Base-by-base conservation (phyloP, 768 basidiomycete genomes). In the Boletus rubescentipes region DNA sequence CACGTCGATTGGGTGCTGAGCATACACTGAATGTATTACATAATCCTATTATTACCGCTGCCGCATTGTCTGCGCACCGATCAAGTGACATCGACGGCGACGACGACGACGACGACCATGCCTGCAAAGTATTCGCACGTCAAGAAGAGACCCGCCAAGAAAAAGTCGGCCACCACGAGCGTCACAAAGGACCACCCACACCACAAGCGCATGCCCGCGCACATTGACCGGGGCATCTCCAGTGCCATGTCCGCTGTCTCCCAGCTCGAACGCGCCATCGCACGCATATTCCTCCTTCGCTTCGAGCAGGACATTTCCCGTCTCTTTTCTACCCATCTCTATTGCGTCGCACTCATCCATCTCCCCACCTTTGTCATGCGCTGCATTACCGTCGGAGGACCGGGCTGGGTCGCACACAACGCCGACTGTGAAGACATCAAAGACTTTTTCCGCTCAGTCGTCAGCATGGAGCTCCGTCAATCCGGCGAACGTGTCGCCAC, bases 401-500 rank as follows among this genome's bases (percentile, higher is more conserved):
- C 86, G 0, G 79, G 81, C 23, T 90, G 87, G 87, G 73, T 84
- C 20, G 86, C 85, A 0, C 74, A 78, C 62, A 89, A 89, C 55
- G 76, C 85, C 9, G 82, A 85, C 54, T 77, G 69, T 46, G 87
- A 89, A 52, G 86, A 85, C 52, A 76, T 90, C 65, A 89, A 86
- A 55, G 87, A 89, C 61, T 88, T 87, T 66, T 83, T 89, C 68
- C 77, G 87, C 16, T 77, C 82, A 1, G 80, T 79, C 43, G 81
- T 90, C 56, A 79, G 78, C 55, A 89, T 90, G 87, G 87, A 90
- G 65, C 77, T 90, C 69, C 78, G 88, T 29, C 85, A 90, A 67
- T 84, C 86, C 0, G 88, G 87, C 16, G 87, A 89, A 60, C 78
- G 87, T 30, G 86, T 89, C 18, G 88, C 88, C 9, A 89, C 87